These are phyloP conservation scores for Gliomastix tumulicola DNA, from an alignment of 2,329 filamentous ascomycete species.

Conservation along the genomic window DNA sequence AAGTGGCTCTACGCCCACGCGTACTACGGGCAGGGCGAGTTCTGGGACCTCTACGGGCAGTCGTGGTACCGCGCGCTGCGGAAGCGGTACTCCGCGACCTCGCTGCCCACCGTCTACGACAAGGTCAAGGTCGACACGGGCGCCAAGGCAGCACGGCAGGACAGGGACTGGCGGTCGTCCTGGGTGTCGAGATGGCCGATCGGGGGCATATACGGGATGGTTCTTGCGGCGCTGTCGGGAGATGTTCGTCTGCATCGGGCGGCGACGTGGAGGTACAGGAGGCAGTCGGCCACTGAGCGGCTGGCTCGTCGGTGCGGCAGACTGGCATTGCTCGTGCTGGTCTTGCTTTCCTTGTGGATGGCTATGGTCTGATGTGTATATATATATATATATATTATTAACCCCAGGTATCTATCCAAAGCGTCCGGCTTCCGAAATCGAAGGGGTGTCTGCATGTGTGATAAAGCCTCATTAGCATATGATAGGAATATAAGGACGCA, in stretches of 20 bases:
- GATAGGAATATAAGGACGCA: too few relatives aligned
- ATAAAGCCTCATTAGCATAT: too few relatives aligned
- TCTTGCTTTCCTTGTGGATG: too few relatives aligned
- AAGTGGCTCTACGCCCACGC: constrained; percentile 81
- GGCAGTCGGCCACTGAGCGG: too few relatives aligned
- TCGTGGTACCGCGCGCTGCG: constrained; percentile 52
- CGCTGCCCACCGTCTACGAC: constrained; percentile 57
- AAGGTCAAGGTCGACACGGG: constrained; percentile 49
- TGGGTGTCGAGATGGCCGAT: constrained; percentile 10
- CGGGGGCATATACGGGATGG: constrained; percentile 13
- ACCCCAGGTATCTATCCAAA: too few relatives aligned
- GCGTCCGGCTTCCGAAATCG: too few relatives aligned
- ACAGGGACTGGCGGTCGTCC: background rate
- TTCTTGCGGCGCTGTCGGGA: constrained; percentile 8
- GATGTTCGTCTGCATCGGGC: constrained; percentile 9
- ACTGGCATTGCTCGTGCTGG: too few relatives aligned
- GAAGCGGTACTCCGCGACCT: constrained; percentile 48
- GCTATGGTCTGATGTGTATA: too few relatives aligned
- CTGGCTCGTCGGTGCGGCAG: too few relatives aligned
- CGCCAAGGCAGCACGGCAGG: background rate
- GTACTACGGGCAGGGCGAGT: constrained; percentile 55
- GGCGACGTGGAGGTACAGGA: constrained; percentile 2
- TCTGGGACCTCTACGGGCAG: constrained; percentile 54
- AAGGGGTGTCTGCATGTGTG: too few relatives aligned
- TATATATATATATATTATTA: too few relatives aligned